Percentiles rank a stretch among this genome's conserved stretches.
Conservation (phyloP, 116 monocot species). For the Trichopus zeylanicus region DNA sequence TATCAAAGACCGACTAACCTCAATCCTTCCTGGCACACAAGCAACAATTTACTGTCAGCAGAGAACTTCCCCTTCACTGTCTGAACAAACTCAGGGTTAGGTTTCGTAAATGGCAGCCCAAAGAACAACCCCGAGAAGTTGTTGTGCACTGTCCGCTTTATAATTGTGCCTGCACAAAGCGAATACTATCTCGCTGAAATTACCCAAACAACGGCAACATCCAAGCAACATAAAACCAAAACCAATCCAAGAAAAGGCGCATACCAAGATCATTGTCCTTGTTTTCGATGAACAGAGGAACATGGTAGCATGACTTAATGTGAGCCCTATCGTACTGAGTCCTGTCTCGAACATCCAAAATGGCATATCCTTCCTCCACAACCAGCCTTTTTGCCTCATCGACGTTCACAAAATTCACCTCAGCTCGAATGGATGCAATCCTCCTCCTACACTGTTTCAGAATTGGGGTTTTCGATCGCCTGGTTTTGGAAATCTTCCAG, state of each 20-base stretch:
- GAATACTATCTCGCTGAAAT: not conserved
- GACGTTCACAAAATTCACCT: constrained; percentile 64
- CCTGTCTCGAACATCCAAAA: too few relatives aligned
- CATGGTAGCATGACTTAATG: constrained; percentile 51
- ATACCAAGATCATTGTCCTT: constrained; percentile 75
- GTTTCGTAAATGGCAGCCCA: constrained; percentile 81
- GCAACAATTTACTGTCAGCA: constrained; percentile 53
- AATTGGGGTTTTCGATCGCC: not conserved
- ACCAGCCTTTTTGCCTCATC: constrained; percentile 85
- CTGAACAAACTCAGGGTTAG: constrained; percentile 61
- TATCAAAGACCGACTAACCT: constrained; percentile 37
- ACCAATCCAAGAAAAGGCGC: not conserved
- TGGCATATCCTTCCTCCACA: constrained; percentile 55
- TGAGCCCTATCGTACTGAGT: constrained; percentile 65
- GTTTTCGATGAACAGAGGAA: constrained; percentile 83
- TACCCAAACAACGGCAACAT: not conserved
- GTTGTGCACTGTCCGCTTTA: constrained; percentile 80
- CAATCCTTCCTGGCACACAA: constrained; percentile 93
- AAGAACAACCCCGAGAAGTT: constrained; percentile 84
- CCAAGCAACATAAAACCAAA: not conserved
- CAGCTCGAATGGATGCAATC: constrained; percentile 28
- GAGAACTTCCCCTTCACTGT: constrained; percentile 55
- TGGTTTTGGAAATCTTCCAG: constrained; percentile 15
- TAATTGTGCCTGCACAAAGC: constrained; percentile 43
- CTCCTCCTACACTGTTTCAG: constrained; percentile 17